These are phyloP conservation scores for Starmerella apicola DNA, from an alignment of 805 yeast species.

Conservation along the genomic window DNA sequence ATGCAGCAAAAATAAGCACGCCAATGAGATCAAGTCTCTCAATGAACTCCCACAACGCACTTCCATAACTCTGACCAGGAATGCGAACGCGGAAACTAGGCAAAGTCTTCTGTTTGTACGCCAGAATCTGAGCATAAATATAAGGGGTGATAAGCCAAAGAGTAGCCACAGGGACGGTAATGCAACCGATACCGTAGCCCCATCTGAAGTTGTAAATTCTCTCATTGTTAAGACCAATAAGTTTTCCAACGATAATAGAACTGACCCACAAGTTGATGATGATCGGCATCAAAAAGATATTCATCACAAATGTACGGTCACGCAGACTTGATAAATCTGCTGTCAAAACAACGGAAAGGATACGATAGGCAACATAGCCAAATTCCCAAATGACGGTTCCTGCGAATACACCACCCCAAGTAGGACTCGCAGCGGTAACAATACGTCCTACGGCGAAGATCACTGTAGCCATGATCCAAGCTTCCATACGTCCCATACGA, in stretches of 20 bases:
- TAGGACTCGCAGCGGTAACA: conserved; percentile 48
- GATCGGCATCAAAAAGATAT: conserved; percentile 57
- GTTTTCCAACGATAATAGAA: conserved; percentile 34
- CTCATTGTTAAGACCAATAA: conserved; percentile 3
- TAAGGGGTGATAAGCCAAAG: conserved; percentile 44
- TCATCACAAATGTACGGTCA: conserved; percentile 56
- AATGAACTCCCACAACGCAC: conserved; percentile 27
- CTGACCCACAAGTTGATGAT: conserved; percentile 69
- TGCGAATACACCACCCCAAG: conserved; percentile 47
- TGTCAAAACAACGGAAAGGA: conserved; percentile 43
- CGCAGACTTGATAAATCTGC: conserved; percentile 57
- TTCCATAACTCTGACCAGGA: conserved; percentile 26
- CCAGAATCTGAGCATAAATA: conserved; percentile 45
- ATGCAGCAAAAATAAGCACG: conserved; percentile 39
- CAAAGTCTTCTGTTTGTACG: conserved; percentile 32
- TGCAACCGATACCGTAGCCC: conserved; percentile 73
- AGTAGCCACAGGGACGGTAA: conserved; percentile 53
- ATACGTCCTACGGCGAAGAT: conserved; percentile 53
- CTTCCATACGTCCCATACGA: conserved; percentile 48
- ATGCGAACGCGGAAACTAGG: conserved; percentile 6
- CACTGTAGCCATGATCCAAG: conserved; percentile 37
- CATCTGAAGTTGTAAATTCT: conserved; percentile 41
- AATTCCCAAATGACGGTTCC: conserved; percentile 45
- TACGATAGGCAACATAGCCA: conserved; percentile 54
- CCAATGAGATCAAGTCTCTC: conserved; percentile 61